Evolutionary conservation across 495 filamentous ascomycete genomes (phyloP).

Genomic region (Penicillium herquei): DNA sequence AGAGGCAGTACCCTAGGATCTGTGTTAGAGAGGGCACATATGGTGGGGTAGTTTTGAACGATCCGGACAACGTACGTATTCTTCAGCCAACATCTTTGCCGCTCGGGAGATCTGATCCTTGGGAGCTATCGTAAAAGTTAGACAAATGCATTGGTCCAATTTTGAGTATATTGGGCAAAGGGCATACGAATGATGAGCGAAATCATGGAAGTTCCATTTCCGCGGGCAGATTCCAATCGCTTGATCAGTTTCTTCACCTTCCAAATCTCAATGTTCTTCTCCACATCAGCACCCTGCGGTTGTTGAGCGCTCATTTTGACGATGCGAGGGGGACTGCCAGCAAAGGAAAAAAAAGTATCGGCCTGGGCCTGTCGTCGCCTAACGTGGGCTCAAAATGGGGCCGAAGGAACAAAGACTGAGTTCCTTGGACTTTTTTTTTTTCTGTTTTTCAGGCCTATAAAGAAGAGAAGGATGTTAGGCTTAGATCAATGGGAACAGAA

Average conservation of each 20-base stretch:
- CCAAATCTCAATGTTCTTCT: slow-evolving; percentile 91
- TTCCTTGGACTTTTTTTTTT: background rate
- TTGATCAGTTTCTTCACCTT: slow-evolving; percentile 98
- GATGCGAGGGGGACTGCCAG: slow-evolving; percentile 33
- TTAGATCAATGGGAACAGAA: background rate
- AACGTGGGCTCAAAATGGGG: slow-evolving; percentile 19
- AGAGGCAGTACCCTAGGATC: slow-evolving; percentile 80
- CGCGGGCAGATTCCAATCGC: slow-evolving; percentile 85
- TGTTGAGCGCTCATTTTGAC: slow-evolving; percentile 86
- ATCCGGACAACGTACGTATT: slow-evolving; percentile 68
- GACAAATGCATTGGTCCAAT: background rate
- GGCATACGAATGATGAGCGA: slow-evolving; percentile 91
- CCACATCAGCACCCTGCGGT: slow-evolving; percentile 84
- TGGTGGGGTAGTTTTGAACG: background rate
- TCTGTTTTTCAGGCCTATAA: slow-evolving; percentile 1
- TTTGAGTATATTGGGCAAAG: background rate
- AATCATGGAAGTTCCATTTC: slow-evolving; percentile 98
- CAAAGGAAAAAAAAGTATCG: slow-evolving; percentile 24
- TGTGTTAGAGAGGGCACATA: slow-evolving; percentile 6
- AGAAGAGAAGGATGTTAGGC: background rate
- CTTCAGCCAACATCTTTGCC: slow-evolving; percentile 99
- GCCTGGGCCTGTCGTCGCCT: slow-evolving; percentile 28
- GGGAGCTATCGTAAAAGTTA: slow-evolving; percentile 58
- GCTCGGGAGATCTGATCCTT: slow-evolving; percentile 97
- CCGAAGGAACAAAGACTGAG: slow-evolving; percentile 21